Percentiles rank a stretch among this genome's conserved stretches.
phyloP scores from a whole-genome alignment of 352 stramenopile species.

The Pythium dissotocum region DNA sequence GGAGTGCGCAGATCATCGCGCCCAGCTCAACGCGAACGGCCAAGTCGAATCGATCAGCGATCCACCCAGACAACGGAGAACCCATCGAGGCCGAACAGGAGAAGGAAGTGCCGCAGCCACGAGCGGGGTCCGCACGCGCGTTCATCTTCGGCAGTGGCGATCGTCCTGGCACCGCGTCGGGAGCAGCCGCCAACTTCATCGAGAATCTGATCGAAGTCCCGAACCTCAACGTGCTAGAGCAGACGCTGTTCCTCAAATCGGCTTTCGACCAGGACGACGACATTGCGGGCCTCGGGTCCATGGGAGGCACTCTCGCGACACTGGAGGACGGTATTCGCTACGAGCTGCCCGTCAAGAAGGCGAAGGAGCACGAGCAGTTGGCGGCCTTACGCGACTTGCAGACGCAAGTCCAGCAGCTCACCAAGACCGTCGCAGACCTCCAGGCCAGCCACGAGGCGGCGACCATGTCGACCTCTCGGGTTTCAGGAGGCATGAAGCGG shows the following conservation, averaged over 20 bases:
- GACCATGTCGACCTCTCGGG: constrained; percentile 6
- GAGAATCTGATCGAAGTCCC: constrained; percentile 36
- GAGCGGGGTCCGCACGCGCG: neutral
- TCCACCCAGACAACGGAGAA: constrained; percentile 19
- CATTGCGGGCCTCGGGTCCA: neutral
- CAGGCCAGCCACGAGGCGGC: constrained; percentile 25
- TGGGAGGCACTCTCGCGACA: constrained; percentile 22
- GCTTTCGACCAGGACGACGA: constrained; percentile 46
- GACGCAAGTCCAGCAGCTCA: constrained; percentile 45
- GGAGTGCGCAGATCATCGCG: neutral
- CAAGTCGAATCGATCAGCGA: constrained; percentile 11
- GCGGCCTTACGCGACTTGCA: constrained; percentile 36
- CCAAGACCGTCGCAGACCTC: constrained; percentile 36
- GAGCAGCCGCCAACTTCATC: constrained; percentile 15
- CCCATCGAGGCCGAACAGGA: neutral
- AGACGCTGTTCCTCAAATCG: constrained; percentile 48
- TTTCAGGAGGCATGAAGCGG: neutral
- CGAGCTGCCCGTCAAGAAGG: constrained; percentile 44
- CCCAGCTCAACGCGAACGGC: neutral
- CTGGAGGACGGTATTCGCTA: constrained; percentile 63
- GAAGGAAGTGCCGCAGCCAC: neutral
- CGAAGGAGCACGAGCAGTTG: constrained; percentile 28
- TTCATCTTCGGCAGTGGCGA: neutral
- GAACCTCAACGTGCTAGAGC: constrained; percentile 37
- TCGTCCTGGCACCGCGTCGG: neutral